Conservation (phyloP, 2,329 filamentous ascomycete genomes). For the Akanthomyces muscarius region DNA sequence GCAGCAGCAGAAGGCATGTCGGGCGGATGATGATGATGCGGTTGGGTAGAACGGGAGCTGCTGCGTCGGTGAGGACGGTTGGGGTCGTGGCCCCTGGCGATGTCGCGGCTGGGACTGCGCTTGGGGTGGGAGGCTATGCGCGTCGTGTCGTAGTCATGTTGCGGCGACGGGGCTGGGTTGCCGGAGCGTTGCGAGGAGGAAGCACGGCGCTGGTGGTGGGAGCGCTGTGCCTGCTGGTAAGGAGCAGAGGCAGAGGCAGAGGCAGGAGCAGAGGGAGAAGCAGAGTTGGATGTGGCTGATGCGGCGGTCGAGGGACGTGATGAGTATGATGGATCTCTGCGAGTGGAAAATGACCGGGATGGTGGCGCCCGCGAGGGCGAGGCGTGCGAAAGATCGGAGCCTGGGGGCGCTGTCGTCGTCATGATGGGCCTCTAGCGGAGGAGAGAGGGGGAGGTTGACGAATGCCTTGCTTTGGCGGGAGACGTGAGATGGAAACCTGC, state of each 20-base stretch:
- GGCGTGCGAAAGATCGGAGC: constrained; percentile 23
- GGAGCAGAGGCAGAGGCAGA: constrained; percentile 1
- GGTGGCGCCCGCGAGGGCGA: constrained; percentile 27
- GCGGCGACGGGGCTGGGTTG: constrained; percentile 41
- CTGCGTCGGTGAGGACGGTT: constrained; percentile 42
- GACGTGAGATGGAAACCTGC: background rate
- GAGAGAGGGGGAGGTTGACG: constrained; percentile 1
- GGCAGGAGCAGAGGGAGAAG: constrained; percentile 12
- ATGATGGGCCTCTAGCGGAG: constrained; percentile 27
- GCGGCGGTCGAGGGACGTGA: constrained; percentile 24
- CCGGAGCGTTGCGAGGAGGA: constrained; percentile 41
- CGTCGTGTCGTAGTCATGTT: constrained; percentile 70
- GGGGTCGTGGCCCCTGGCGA: constrained; percentile 53
- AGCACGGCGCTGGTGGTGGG: constrained; percentile 37
- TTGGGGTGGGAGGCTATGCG: constrained; percentile 60
- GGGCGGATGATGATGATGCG: constrained; percentile 29
- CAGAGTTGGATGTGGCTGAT: constrained; percentile 18
- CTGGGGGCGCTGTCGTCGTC: constrained; percentile 21
- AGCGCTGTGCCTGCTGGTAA: constrained; percentile 19
- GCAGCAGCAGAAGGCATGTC: constrained; percentile 48
- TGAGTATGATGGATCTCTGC: constrained; percentile 20
- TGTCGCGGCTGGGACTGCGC: constrained; percentile 64
- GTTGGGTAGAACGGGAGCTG: constrained; percentile 46
- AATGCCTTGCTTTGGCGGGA: background rate
- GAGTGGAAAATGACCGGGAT: constrained; percentile 33